Base-by-base conservation (phyloP, 2,329 filamentous ascomycete genomes). In the Colletotrichum caudatum region DNA sequence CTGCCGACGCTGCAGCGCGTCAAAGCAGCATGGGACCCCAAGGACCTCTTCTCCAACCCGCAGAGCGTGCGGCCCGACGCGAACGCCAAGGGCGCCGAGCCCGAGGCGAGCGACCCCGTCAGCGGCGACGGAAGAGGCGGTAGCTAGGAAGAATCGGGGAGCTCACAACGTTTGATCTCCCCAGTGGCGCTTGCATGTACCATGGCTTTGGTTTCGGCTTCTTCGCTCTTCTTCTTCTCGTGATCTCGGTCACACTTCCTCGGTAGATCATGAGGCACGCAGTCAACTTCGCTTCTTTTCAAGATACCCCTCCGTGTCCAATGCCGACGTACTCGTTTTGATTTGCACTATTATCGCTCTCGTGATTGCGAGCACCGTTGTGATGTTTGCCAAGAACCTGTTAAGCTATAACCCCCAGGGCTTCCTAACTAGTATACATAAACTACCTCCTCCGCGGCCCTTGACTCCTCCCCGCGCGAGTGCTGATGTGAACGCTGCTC, bases 41-140 rank as follows among this genome's bases (percentile, higher is more conserved):
- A 77, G 0, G 84, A 90, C 71, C 64, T 88, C 0, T 91, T 91
- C 74, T 84, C 85, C 61, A 90, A 91, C 72, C 88, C 88, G 0
- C 88, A 90, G 77, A 90, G 85, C 74, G 81, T 88, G n/a, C 78
- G 78, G 54, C 78, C 78, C n/a, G 77, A 74, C 7, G 71, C 69
- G 51, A 35, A 64, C 20, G 69, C 69, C 16, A 48, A 72, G 59
- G 64, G 54, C 37, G 58, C 44, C 14, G 57, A 56, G 18, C 53
- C 65, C 48, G 57, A 46, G 62, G 53, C 65, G 23, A 63, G 66
- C 29, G 37, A 46, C 20, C 44, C 50, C 46, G 48, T 50, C 57
- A 35, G 44, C 18, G 39, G 57, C 57, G 35, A 51, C n/a, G 56
- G 56, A 12, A 23, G 8, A 18, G 66, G 44, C 33, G 60, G 53